These are phyloP conservation scores for Pythium scleroteichum DNA, from an alignment of 352 stramenopile species.

Conservation along the genomic window DNA sequence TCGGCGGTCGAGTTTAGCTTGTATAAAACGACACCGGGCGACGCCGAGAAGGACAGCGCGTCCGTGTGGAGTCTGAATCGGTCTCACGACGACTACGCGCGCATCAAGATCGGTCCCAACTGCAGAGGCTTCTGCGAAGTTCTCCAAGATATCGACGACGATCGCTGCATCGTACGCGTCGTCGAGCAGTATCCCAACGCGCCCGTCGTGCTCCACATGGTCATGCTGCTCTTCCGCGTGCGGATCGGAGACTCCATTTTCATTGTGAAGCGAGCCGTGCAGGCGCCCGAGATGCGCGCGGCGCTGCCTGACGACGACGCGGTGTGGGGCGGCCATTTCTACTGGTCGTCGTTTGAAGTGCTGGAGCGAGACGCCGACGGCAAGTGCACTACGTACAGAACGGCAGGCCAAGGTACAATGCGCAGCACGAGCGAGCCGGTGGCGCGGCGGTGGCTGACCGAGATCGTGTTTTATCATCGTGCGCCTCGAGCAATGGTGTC, in stretches of 20 bases:
- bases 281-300: not conserved
- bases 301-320: too few species aligned
- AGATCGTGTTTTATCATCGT: too few species aligned
- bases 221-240: slow-evolving; percentile 12
- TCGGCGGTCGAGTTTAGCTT: slow-evolving; percentile 17
- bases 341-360: not conserved
- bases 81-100: slow-evolving; percentile 1
- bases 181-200: slow-evolving; percentile 11
- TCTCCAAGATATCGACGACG: slow-evolving; percentile 6
- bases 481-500: too few species aligned
- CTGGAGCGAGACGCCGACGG: not conserved
- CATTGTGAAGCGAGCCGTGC: too few species aligned
- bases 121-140: slow-evolving; percentile 4
- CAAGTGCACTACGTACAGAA: not conserved
- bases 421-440: too few species aligned
- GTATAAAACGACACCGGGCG: slow-evolving; percentile 9
- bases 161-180: slow-evolving; percentile 10
- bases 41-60: not conserved
- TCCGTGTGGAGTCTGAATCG: slow-evolving; percentile 4
- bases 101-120: not conserved
- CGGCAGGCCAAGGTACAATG: not conserved
- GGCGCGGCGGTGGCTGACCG: too few species aligned
- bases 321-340: too few species aligned
- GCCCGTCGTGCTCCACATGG: slow-evolving; percentile 1
- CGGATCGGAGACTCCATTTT: not conserved